Conservation (phyloP, 2,329 filamentous ascomycete genomes). For the Fusarium palustre region DNA sequence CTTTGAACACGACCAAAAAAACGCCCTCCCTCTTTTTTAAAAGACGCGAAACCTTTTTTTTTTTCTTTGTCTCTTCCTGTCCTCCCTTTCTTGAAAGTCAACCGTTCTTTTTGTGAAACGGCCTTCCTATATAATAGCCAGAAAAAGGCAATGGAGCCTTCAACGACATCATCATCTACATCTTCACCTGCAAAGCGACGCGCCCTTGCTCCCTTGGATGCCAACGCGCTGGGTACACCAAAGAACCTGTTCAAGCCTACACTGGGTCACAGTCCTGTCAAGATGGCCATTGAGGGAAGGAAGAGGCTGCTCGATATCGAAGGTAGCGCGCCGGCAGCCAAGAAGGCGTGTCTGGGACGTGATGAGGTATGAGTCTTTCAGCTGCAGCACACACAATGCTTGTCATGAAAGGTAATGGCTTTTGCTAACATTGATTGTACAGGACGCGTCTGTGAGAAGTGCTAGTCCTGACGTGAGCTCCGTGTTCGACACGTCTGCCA, state of each 20-base stretch:
- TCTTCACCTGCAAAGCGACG: slow-evolving; percentile 60
- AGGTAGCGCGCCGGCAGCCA: slow-evolving; percentile 44
- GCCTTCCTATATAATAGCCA: not conserved
- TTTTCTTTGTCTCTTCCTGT: not conserved
- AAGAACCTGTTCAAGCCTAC: slow-evolving; percentile 44
- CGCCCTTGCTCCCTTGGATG: slow-evolving; percentile 61
- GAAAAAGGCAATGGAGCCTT: slow-evolving; percentile 39
- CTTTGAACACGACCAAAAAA: slow-evolving; percentile 14
- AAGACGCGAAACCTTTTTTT: not conserved
- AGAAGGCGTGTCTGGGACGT: slow-evolving; percentile 52
- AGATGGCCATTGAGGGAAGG: slow-evolving; percentile 46
- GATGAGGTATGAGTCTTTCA: slow-evolving; percentile 46
- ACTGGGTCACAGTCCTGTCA: slow-evolving; percentile 42
- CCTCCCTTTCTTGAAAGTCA: not conserved
- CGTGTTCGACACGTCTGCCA: slow-evolving; percentile 62
- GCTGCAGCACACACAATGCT: not conserved
- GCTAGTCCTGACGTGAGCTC: slow-evolving; percentile 60
- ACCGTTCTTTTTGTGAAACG: not conserved
- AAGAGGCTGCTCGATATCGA: slow-evolving; percentile 46
- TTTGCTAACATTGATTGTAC: slow-evolving; percentile 8
- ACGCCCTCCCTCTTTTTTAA: not conserved
- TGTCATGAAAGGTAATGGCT: not conserved
- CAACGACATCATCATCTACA: slow-evolving; percentile 30
- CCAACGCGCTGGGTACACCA: slow-evolving; percentile 55
- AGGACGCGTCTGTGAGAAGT: slow-evolving; percentile 49